Percentiles rank a stretch among this genome's conserved stretches.
phyloP scores from a whole-genome alignment of 768 basidiomycete species.

The Tricholoma hemisulphureum region DNA sequence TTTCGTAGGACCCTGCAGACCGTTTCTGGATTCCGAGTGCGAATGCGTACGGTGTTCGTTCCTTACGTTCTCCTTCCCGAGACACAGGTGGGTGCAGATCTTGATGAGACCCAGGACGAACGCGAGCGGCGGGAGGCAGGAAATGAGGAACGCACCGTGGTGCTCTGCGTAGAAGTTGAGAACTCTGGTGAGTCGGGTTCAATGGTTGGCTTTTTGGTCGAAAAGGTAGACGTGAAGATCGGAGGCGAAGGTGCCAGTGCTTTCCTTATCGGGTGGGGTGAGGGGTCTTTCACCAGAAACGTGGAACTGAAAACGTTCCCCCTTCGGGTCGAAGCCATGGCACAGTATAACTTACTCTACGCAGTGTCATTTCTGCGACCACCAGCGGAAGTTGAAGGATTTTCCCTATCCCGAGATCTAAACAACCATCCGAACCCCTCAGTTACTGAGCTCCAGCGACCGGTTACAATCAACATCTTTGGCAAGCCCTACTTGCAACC shows the following conservation, averaged over 20 bases:
- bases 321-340: conserved; percentile 62
- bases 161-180: conserved; percentile 90
- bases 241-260: conserved; percentile 61
- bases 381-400: conserved; percentile 54
- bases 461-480: conserved; percentile 76
- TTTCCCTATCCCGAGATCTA: conserved; percentile 30
- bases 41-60: conserved; percentile 93
- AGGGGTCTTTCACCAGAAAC: conserved; percentile 47
- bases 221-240: conserved; percentile 72
- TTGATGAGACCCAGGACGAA: conserved; percentile 46
- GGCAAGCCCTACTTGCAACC: conserved; percentile 62
- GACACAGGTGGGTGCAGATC: conserved; percentile 24
- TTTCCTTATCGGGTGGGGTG: conserved; percentile 54
- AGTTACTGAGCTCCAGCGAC: conserved; percentile 58
- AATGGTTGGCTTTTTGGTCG: conserved; percentile 69
- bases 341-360: conserved; percentile 88
- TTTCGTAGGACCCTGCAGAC: conserved; percentile 78
- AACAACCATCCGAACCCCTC: conserved; percentile 21
- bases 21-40: conserved; percentile 80
- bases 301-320: conserved; percentile 60
- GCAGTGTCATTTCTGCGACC: conserved; percentile 78
- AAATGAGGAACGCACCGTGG: conserved; percentile 79
- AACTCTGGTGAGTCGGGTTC: conserved; percentile 67
- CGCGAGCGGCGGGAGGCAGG: conserved; percentile 63
- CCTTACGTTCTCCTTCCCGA: conserved; percentile 76